Base-by-base conservation (phyloP, 371 early-diverging fungal species). In the Apophysomyces ossiformis region DNA sequence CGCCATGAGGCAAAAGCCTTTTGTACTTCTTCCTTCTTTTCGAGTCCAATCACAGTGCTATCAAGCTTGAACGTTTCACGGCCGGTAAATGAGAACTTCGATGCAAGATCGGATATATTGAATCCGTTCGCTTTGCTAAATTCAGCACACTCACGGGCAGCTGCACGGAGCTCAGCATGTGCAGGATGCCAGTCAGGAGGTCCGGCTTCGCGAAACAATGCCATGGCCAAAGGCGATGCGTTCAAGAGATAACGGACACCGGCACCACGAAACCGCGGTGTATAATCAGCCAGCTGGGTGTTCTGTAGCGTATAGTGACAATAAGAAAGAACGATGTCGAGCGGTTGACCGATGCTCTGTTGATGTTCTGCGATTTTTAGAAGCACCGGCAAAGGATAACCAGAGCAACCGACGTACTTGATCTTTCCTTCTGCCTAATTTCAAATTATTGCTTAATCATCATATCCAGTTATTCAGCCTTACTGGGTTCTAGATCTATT, bases 151-250 rank as follows among this genome's bases (percentile, higher is more conserved):
- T 85, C 64, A 37, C 74, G 67, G 41, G 87, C 90, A 15, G 89
- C 88, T 13, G 70, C 44, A 37, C 81, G 82, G 32, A 92, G 72
- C n/a, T 78, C 80, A 1, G 50, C 18, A 21, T 86, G 86, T 9
- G 92, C 92, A 12, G 93, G 93, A 61, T 93, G 93, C 93, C 93
- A 93, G 2, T 82, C 85, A 0, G 91, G 92, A 4, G 88, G 85
- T 11, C 75, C 76, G 0, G 73, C 77, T 15, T 81, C 75, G 46
- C 90, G 81, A 21, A 93, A 76, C 32, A 93, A 68, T 1, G 91
- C 93, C 93, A 93, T 93, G 21, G 85, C 85, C 37, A 93, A 69
- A 0, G 93, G 93, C n/a, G 91, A 90, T 4, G 92, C 93, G 45
- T 86, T 90, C 61, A 90, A 73, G 50, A 93, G 54, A 8, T 83